A percentile compares a stretch with the other conserved stretches of the same genome.
phyloP scores from a whole-genome alignment of 345 rosid species.

The Noccaea caerulescens region DNA sequence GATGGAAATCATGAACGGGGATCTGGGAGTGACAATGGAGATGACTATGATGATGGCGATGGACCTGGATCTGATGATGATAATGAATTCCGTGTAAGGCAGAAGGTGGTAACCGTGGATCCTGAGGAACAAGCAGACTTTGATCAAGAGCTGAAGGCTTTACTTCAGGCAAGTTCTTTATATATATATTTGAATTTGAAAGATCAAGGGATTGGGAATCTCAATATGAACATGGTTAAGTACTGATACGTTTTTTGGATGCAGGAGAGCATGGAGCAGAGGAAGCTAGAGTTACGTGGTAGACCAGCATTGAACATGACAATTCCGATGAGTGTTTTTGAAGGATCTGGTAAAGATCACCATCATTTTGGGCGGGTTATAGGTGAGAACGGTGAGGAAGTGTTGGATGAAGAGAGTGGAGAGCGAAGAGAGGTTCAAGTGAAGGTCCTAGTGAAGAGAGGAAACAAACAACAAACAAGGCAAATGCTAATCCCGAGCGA shows the following conservation, averaged over 20 bases:
- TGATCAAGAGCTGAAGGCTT: slow-evolving; percentile 90
- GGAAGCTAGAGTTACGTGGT: slow-evolving; percentile 84
- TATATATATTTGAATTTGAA: not conserved
- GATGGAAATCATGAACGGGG: slow-evolving; percentile 78
- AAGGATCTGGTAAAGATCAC: slow-evolving; percentile 84
- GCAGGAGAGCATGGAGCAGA: slow-evolving; percentile 99
- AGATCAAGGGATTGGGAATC: slow-evolving; percentile 1
- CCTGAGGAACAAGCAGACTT: slow-evolving; percentile 79
- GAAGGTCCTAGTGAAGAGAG: slow-evolving; percentile 95
- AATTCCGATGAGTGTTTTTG: slow-evolving; percentile 91
- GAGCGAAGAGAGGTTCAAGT: slow-evolving; percentile 86
- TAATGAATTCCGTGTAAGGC: slow-evolving; percentile 86
- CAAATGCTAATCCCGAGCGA: slow-evolving; percentile 93
- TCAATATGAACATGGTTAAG: slow-evolving; percentile 9
- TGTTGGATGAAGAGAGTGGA: slow-evolving; percentile 70
- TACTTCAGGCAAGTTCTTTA: slow-evolving; percentile 68
- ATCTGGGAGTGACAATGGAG: slow-evolving; percentile 69
- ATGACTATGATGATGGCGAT: slow-evolving; percentile 67
- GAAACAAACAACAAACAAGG: slow-evolving; percentile 93
- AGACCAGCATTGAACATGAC: slow-evolving; percentile 86
- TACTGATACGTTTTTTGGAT: slow-evolving; percentile 41
- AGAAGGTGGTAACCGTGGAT: slow-evolving; percentile 75
- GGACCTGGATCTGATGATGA: slow-evolving; percentile 88
- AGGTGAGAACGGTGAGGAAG: slow-evolving; percentile 81
- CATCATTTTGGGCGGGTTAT: slow-evolving; percentile 67